These are phyloP conservation scores for Fraxinus latifolia DNA, from an alignment of 305 asterid genomes.

Conservation along the genomic window DNA sequence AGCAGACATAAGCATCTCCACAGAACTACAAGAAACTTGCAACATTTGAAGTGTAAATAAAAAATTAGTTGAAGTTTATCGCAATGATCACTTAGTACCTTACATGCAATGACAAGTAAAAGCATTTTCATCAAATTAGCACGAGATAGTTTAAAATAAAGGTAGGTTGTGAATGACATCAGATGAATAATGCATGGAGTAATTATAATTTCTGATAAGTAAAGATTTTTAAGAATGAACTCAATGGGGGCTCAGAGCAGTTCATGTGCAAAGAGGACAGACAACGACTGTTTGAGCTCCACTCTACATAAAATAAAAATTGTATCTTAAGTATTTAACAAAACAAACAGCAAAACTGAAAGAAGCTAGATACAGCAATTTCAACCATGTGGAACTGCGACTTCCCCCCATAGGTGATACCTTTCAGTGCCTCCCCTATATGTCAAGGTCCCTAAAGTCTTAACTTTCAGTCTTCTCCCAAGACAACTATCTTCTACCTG, in stretches of 20 bases:
- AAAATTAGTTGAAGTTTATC: neutral
- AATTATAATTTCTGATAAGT: neutral
- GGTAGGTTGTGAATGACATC: neutral
- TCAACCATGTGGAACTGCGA: neutral
- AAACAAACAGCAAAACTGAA: neutral
- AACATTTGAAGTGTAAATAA: neutral
- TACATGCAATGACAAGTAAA: neutral
- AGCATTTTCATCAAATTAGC: neutral
- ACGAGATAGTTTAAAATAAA: neutral
- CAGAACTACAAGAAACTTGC: neutral
- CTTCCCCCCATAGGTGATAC: neutral
- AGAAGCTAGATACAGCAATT: neutral
- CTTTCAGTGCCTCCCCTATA: neutral
- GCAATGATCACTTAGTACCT: neutral
- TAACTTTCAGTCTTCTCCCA: neutral
- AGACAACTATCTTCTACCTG: neutral
- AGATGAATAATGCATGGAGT: neutral
- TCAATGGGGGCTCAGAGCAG: neutral
- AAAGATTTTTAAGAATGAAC: neutral
- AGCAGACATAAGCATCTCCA: neutral
- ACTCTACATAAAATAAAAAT: neutral
- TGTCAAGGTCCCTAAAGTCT: neutral
- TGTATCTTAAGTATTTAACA: neutral
- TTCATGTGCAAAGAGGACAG: neutral
- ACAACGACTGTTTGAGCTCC: neutral